Evolutionary conservation across 1,139 yeast genomes (phyloP).

Genomic region (Blastobotrys aristatus): DNA sequence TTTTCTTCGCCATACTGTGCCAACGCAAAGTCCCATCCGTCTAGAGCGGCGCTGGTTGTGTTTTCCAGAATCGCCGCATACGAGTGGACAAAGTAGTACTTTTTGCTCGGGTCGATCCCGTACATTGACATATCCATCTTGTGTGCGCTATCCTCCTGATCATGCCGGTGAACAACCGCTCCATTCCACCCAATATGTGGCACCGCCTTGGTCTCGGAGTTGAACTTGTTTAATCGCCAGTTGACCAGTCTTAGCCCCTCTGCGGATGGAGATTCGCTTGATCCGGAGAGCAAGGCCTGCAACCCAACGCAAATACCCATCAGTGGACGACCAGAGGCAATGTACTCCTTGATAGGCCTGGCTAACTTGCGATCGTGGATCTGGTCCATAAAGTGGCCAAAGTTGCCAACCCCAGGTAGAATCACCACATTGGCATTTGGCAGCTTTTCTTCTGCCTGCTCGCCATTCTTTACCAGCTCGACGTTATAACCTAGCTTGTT

Average conservation of each 20-base stretch:
- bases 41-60: slow-evolving; percentile 22
- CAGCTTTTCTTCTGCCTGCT: slow-evolving; percentile 31
- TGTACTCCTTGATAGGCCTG: slow-evolving; percentile 59
- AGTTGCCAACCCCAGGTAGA: slow-evolving; percentile 95
- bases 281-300: slow-evolving; percentile 70
- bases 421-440: slow-evolving; percentile 31
- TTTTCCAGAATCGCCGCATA: slow-evolving; percentile 63
- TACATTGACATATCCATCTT: slow-evolving; percentile 39
- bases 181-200: slow-evolving; percentile 97
- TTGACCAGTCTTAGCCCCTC: slow-evolving; percentile 54
- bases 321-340: slow-evolving; percentile 67
- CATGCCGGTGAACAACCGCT: slow-evolving; percentile 27
- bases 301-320: slow-evolving; percentile 98
- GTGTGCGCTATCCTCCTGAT: slow-evolving; percentile 10
- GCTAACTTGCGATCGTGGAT: slow-evolving; percentile 57
- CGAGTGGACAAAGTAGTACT: slow-evolving; percentile 93
- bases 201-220: slow-evolving; percentile 65
- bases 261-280: slow-evolving; percentile 66
- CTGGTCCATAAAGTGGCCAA: slow-evolving; percentile 83
- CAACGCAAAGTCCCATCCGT: slow-evolving; percentile 76
- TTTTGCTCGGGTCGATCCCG: slow-evolving; percentile 58
- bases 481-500: slow-evolving; percentile 67
- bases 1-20: slow-evolving; percentile 73
- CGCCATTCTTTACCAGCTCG: slow-evolving; percentile 31
- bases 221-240: slow-evolving; percentile 53